phyloP scores from a whole-genome alignment of 129 eudicot species.

The Chrysanthemum makinoi region DNA sequence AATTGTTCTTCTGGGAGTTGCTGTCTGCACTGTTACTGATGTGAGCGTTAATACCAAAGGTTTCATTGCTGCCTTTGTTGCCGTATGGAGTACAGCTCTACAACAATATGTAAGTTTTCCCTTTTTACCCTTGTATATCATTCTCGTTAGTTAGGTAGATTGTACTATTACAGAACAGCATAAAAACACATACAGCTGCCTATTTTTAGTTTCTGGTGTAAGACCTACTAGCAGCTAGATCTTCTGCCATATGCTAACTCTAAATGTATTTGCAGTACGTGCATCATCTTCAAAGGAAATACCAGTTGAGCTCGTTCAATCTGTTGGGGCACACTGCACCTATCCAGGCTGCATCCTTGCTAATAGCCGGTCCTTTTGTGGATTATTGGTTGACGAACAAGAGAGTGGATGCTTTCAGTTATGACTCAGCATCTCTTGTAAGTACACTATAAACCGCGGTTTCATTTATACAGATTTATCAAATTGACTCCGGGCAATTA shows the following conservation, averaged over 20 bases:
- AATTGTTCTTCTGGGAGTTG: constrained; percentile 73
- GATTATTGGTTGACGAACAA: constrained; percentile 70
- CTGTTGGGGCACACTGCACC: constrained; percentile 81
- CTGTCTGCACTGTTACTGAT: constrained; percentile 79
- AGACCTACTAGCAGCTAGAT: no score
- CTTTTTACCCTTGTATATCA: neutral
- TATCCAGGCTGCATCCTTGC: constrained; percentile 68
- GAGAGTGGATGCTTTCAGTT: constrained; percentile 57
- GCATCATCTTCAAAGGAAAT: constrained; percentile 70
- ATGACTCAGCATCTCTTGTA: constrained; percentile 50
- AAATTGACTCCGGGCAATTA: neutral
- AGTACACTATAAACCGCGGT: constrained; percentile 26
- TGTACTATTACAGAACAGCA: neutral
- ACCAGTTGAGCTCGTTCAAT: constrained; percentile 72
- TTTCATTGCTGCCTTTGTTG: constrained; percentile 70
- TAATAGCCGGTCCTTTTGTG: constrained; percentile 59
- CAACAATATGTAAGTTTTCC: constrained; percentile 72
- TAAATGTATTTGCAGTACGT: constrained; percentile 51
- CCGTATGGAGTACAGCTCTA: constrained; percentile 81
- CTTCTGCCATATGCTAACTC: neutral
- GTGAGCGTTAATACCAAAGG: constrained; percentile 80
- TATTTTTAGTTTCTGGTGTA: no score
- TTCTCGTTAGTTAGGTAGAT: neutral
- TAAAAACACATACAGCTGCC: neutral
- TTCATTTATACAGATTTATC: constrained; percentile 5